These are phyloP conservation scores for Penicillium sp. DNA, from an alignment of 2,329 filamentous ascomycete genomes.

Conservation along the genomic window DNA sequence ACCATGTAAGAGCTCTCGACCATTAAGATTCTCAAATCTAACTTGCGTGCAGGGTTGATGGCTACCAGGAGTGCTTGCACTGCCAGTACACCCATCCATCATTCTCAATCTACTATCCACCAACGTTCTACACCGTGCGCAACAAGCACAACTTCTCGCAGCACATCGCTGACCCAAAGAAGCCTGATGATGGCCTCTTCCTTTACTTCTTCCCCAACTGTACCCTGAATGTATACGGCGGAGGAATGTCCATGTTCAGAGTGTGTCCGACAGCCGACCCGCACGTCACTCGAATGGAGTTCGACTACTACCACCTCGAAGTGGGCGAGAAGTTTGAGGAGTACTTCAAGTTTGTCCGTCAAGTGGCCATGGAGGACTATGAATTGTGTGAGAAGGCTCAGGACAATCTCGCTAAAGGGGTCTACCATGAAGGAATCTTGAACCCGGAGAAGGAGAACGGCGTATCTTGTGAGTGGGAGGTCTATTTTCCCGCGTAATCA, in stretches of 20 bases:
- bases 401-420: slow-evolving; percentile 54
- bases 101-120: slow-evolving; percentile 58
- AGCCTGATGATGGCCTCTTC: slow-evolving; percentile 57
- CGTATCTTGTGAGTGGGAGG: slow-evolving; percentile 48
- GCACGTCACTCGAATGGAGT: slow-evolving; percentile 57
- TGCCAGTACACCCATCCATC: slow-evolving; percentile 61
- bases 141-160: slow-evolving; percentile 59
- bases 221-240: slow-evolving; percentile 60
- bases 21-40: neutral
- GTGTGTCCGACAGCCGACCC: slow-evolving; percentile 56
- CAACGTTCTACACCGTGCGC: slow-evolving; percentile 57
- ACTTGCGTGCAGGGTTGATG: slow-evolving; percentile 50
- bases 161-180: slow-evolving; percentile 57
- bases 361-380: slow-evolving; percentile 59
- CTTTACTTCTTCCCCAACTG: slow-evolving; percentile 62
- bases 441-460: slow-evolving; percentile 60
- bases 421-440: slow-evolving; percentile 58
- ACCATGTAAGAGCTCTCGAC: slow-evolving; percentile 56
- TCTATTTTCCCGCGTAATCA: no score
- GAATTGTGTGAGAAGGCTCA: slow-evolving; percentile 61
- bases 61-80: slow-evolving; percentile 61
- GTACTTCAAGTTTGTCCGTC: slow-evolving; percentile 59
- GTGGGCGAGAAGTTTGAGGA: slow-evolving; percentile 57
- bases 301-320: slow-evolving; percentile 59
- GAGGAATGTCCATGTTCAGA: slow-evolving; percentile 60